Percentiles rank a stretch among this genome's conserved stretches.
phyloP scores from a whole-genome alignment of 805 yeast species.

The Candida insectalens region DNA sequence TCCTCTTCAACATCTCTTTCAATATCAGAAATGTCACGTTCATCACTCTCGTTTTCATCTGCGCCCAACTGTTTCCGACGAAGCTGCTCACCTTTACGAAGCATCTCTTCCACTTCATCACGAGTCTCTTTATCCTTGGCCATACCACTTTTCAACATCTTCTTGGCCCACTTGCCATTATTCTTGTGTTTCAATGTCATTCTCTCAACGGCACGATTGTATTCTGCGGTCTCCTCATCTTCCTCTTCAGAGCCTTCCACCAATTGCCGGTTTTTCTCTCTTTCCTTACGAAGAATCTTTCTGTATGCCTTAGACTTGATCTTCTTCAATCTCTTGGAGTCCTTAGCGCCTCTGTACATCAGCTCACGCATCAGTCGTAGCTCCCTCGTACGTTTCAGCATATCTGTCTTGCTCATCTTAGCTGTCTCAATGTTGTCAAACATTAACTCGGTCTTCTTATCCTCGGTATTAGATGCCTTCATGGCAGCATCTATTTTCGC shows the following conservation, averaged over 20 bases:
- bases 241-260: conserved; percentile 49
- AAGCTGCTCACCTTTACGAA: conserved; percentile 74
- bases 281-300: conserved; percentile 77
- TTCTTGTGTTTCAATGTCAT: conserved; percentile 89
- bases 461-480: conserved; percentile 54
- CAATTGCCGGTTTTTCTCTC: conserved; percentile 56
- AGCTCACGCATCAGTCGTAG: conserved; percentile 88
- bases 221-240: conserved; percentile 53
- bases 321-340: conserved; percentile 85
- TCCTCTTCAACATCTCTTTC: conserved; percentile 36
- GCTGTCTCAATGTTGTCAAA: conserved; percentile 85
- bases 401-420: conserved; percentile 69
- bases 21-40: conserved; percentile 38
- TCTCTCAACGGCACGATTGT: conserved; percentile 79
- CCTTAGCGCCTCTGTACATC: conserved; percentile 90
- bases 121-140: conserved; percentile 78
- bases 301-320: conserved; percentile 88
- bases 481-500: conserved; percentile 51
- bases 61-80: conserved; percentile 63
- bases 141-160: conserved; percentile 83
- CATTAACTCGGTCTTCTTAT: conserved; percentile 67
- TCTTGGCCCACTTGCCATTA: conserved; percentile 82
- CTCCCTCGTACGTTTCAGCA: conserved; percentile 68
- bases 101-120: conserved; percentile 90
- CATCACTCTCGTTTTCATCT: conserved; percentile 38